A percentile compares a stretch with the other conserved stretches of the same genome.
Evolutionary conservation across 2,329 filamentous ascomycete genomes (phyloP).

Genomic region (Byssothecium circinans): DNA sequence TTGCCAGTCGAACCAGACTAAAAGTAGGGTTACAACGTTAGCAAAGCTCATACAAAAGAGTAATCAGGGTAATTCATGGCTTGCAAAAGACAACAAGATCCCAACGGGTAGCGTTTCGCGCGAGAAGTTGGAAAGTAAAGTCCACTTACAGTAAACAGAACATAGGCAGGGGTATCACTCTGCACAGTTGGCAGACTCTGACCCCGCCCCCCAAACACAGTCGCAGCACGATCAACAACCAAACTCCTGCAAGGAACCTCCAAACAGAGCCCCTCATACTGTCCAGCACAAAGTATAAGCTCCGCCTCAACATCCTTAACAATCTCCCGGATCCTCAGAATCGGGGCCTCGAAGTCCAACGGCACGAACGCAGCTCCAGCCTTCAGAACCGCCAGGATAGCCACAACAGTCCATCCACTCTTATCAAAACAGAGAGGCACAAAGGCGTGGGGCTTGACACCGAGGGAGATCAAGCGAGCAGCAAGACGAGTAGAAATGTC

Average conservation of each 20-base stretch:
- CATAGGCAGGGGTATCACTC: conserved; percentile 58
- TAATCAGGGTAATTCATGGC: too few relatives aligned
- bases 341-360: conserved; percentile 42
- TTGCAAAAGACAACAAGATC: too few relatives aligned
- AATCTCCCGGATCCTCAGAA: conserved; percentile 42
- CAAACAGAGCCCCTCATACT: conserved; percentile 25
- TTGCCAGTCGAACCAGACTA: conserved; percentile 57
- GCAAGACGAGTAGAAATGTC: conserved; percentile 29
- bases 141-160: conserved; percentile 57
- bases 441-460: conserved; percentile 28
- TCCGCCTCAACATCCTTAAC: conserved; percentile 33
- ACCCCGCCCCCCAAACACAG: conserved; percentile 40
- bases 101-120: too few relatives aligned
- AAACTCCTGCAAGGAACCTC: conserved; percentile 30
- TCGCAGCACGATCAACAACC: conserved; percentile 43
- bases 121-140: too few relatives aligned
- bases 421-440: conserved; percentile 44
- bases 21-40: too few relatives aligned
- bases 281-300: conserved; percentile 30
- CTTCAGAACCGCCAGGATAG: conserved; percentile 44
- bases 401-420: conserved; percentile 35
- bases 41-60: too few relatives aligned
- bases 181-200: conserved; percentile 34
- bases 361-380: conserved; percentile 41
- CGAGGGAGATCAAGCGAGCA: conserved; percentile 22